A percentile compares a stretch with the other conserved stretches of the same genome.
These are phyloP conservation scores for Tolypocladium sp. DNA, from an alignment of 2,329 filamentous ascomycete species.

Conservation along the genomic window DNA sequence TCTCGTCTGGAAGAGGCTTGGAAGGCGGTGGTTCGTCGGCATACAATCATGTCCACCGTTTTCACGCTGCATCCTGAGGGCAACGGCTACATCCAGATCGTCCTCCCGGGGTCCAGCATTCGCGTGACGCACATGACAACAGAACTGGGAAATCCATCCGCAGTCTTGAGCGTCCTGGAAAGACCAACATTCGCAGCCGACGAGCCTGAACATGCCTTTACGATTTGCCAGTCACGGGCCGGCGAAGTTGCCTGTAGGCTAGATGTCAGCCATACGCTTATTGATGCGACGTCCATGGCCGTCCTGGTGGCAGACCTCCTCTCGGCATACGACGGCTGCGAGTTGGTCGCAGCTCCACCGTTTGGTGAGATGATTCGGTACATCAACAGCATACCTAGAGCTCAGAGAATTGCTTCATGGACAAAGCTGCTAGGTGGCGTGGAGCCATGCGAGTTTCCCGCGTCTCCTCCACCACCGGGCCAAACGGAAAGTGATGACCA, in stretches of 20 bases:
- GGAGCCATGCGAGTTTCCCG: constrained; percentile 6
- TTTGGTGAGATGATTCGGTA: constrained; percentile 2
- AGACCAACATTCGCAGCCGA: constrained; percentile 1
- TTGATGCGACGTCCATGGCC: constrained; percentile 17
- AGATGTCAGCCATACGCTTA: constrained; percentile 22
- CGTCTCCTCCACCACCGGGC: neutral
- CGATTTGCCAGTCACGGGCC: constrained; percentile 3
- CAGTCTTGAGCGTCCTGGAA: neutral
- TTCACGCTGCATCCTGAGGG: constrained; percentile 6
- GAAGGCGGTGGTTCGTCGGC: constrained; percentile 3
- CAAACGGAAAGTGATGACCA: neutral
- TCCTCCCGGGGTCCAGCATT: neutral
- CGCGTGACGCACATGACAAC: neutral
- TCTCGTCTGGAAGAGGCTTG: constrained; percentile 6
- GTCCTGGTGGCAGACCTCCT: constrained; percentile 19
- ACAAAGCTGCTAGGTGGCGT: constrained; percentile 3
- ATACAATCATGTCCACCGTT: constrained; percentile 3
- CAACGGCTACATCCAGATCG: constrained; percentile 6
- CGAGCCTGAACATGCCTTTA: constrained; percentile 6
- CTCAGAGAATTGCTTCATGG: constrained; percentile 5
- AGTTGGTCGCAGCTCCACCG: constrained; percentile 1
- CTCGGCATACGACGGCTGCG: constrained; percentile 13
- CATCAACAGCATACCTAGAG: neutral
- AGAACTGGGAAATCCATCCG: neutral
- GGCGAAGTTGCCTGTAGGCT: constrained; percentile 13